Percentiles rank a stretch among this genome's conserved stretches.
phyloP scores from a whole-genome alignment of 306 rosid genomes.

The Gynostemma pentaphyllum region DNA sequence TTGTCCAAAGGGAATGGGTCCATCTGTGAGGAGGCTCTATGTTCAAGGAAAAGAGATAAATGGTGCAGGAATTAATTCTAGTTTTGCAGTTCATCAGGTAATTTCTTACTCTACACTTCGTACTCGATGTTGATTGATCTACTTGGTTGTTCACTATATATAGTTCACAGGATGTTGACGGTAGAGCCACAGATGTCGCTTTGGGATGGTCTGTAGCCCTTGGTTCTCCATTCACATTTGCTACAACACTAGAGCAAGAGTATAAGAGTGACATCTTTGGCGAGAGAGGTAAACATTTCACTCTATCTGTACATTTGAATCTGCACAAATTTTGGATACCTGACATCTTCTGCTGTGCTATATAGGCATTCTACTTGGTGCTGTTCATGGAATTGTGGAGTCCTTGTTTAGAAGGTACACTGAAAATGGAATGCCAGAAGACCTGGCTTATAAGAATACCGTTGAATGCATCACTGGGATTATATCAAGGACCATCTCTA shows the following conservation, averaged over 20 bases:
- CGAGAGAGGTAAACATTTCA: constrained; percentile 52
- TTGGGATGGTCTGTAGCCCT: constrained; percentile 97
- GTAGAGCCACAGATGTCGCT: constrained; percentile 92
- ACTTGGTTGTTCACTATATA: background rate
- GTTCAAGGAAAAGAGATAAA: constrained; percentile 93
- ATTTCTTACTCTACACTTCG: background rate
- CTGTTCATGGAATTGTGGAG: constrained; percentile 95
- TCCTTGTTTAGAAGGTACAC: constrained; percentile 88
- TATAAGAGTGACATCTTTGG: constrained; percentile 97
- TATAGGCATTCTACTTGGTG: constrained; percentile 91
- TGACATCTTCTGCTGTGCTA: constrained; percentile 18
- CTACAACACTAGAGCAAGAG: constrained; percentile 87
- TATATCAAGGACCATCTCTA: constrained; percentile 72
- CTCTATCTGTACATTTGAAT: background rate
- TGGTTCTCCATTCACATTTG: constrained; percentile 97
- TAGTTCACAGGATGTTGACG: constrained; percentile 73
- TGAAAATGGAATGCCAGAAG: constrained; percentile 81
- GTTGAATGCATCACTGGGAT: constrained; percentile 84
- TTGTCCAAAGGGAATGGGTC: constrained; percentile 99
- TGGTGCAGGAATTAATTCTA: constrained; percentile 96
- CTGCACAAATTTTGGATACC: background rate
- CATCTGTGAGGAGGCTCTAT: constrained; percentile 93
- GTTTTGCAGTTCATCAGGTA: constrained; percentile 95
- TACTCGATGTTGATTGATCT: background rate
- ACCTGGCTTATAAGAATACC: constrained; percentile 85